Evolutionary conservation across 345 rosid genomes (phyloP).

Genomic region (Rubroshorea leprosula): DNA sequence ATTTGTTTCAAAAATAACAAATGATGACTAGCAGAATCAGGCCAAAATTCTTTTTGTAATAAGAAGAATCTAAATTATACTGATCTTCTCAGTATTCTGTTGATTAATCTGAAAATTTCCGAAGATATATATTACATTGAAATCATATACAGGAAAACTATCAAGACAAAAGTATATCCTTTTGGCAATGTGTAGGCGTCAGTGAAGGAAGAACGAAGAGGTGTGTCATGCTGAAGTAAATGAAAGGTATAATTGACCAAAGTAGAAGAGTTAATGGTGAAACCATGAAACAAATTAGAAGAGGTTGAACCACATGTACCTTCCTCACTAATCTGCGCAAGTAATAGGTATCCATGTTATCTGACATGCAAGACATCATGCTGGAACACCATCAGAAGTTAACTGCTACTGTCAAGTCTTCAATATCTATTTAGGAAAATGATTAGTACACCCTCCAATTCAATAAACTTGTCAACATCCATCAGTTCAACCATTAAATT

Average conservation of each 20-base stretch:
- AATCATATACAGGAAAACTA: neutral
- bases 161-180: neutral
- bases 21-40: slow-evolving; percentile 11
- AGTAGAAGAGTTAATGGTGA: neutral
- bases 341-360: slow-evolving; percentile 87
- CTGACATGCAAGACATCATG: slow-evolving; percentile 52
- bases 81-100: slow-evolving; percentile 51
- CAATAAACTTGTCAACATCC: no score
- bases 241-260: no score
- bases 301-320: slow-evolving; percentile 24
- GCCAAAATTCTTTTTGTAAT: slow-evolving; percentile 12
- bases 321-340: slow-evolving; percentile 68
- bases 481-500: no score
- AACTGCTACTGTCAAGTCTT: slow-evolving; percentile 70
- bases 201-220: neutral
- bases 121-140: neutral
- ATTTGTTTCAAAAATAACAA: slow-evolving; percentile 53
- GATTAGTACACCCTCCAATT: no score
- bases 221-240: slow-evolving; percentile 1
- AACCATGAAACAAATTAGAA: neutral
- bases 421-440: no score
- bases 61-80: slow-evolving; percentile 24
- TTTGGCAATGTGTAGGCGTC: neutral
- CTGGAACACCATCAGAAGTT: slow-evolving; percentile 89
- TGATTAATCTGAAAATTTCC: slow-evolving; percentile 33